These are phyloP conservation scores for Raphidocelis subcapitata DNA, from an alignment of 139 green algal genomes.

Conservation along the genomic window DNA sequence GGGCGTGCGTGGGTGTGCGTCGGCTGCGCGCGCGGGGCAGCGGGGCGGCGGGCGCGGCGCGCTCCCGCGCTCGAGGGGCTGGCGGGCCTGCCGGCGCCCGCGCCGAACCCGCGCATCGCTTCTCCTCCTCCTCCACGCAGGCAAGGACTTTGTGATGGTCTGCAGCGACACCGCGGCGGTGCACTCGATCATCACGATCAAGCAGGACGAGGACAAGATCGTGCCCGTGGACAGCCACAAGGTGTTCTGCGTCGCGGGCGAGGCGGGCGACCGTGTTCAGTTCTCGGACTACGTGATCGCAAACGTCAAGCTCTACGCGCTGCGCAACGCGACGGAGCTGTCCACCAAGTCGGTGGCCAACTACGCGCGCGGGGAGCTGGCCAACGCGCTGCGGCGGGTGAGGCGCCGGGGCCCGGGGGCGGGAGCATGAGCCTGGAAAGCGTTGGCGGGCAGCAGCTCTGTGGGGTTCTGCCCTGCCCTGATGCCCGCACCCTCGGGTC, in stretches of 20 bases:
- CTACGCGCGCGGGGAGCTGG: conserved; percentile 91
- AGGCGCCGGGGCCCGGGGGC: too few relatives aligned
- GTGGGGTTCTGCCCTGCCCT: too few relatives aligned
- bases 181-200: conserved; percentile 96
- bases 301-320: conserved; percentile 91
- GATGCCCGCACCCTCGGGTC: too few relatives aligned
- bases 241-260: conserved; percentile 86
- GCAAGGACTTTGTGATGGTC: conserved; percentile 95
- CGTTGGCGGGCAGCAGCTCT: too few relatives aligned
- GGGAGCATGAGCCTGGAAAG: too few relatives aligned
- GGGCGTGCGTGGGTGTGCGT: not conserved
- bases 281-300: conserved; percentile 88
- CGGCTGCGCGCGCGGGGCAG: not conserved
- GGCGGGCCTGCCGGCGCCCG: too few relatives aligned
- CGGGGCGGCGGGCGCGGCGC: not conserved
- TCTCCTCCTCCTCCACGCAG: conserved; percentile 9
- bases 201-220: conserved; percentile 97
- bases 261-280: conserved; percentile 89
- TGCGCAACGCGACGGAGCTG: conserved; percentile 80
- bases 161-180: conserved; percentile 85
- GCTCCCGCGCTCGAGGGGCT: too few relatives aligned
- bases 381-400: conserved; percentile 86
- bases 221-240: conserved; percentile 83
- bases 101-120: too few relatives aligned
- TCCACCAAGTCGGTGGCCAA: conserved; percentile 91